Base-by-base conservation (phyloP, 75 land plant genomes). In the Picea glauca region DNA sequence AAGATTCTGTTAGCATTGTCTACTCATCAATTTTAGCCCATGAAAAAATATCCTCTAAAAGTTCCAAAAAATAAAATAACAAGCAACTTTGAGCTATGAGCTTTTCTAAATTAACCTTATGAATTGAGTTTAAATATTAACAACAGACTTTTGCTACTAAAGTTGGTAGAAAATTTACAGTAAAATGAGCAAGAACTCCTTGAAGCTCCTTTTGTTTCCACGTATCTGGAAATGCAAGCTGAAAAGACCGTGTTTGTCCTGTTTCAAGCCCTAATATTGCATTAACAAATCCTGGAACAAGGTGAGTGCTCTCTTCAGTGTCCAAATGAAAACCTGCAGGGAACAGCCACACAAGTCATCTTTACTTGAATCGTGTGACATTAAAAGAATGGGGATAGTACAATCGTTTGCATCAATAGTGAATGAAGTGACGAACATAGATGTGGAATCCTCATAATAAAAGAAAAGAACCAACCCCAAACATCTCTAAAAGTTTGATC, bases 131-230 rank as follows among this genome's bases (percentile, higher is more conserved):
- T 70, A 66, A 32, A n/a, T 35, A 70, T 14, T 1, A 40, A 43
- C 50, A 38, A 20, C n/a, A 70, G 23, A 43, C 43, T 43, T 43
- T 66, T 66, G 40, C 40, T 66, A 66, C 1, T 20, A 35, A 70
- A 70, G n/a, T 46, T 8, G 26, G 54, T 35, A 62, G 54, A 72
- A 74, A 38, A 86, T 90, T 94, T 43, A 96, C 99, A 40, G 87
- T 93, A 74, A 94, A 96, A 72, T 87, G 89, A 79, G 98, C 98
- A 76, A 66, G 72, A 73, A 91, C 88, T 38, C 94, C 94, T 57
- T 93, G 89, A 62, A 93, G 94, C 74, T 87, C 78, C 84, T 94
- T 92, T 84, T 93, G 94, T 21, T 78, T 80, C 99, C 99, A 94
- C 38, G 90, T 84, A 54, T 88, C 84, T 74, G 99, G 99, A 79